Evolutionary conservation across 2,329 filamentous ascomycete species (phyloP).

Genomic region (Diaporthe sp.): DNA sequence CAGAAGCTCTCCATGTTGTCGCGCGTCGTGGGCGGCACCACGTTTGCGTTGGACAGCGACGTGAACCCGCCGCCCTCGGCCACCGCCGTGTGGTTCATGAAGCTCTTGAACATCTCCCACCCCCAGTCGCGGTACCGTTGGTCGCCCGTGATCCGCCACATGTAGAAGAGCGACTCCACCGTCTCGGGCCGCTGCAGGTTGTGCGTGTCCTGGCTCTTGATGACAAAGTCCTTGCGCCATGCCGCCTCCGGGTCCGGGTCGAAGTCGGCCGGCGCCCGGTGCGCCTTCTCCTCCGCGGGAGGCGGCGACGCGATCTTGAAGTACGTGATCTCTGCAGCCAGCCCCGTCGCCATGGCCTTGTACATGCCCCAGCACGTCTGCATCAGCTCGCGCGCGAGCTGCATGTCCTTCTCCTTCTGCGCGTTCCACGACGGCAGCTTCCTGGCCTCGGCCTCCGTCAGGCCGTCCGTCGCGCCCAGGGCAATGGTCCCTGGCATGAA

Average conservation of each 20-base stretch:
- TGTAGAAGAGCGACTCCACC: slow-evolving; percentile 96
- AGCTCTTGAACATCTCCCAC: slow-evolving; percentile 97
- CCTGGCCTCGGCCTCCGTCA: slow-evolving; percentile 81
- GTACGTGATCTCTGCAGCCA: slow-evolving; percentile 95
- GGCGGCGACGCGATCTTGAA: slow-evolving; percentile 84
- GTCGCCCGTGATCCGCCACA: slow-evolving; percentile 98
- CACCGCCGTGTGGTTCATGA: slow-evolving; percentile 87
- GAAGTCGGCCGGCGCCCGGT: slow-evolving; percentile 65
- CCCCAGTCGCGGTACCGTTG: slow-evolving; percentile 93
- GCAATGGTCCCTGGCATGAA: slow-evolving; percentile 98
- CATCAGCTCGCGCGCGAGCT: slow-evolving; percentile 89
- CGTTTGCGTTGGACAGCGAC: slow-evolving; percentile 81
- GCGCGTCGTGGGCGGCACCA: slow-evolving; percentile 75
- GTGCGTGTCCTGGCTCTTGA: slow-evolving; percentile 87
- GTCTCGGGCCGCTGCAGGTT: slow-evolving; percentile 97
- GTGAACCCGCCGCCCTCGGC: slow-evolving; percentile 85
- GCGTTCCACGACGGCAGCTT: slow-evolving; percentile 80
- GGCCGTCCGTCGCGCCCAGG: slow-evolving; percentile 84
- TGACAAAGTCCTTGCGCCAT: slow-evolving; percentile 84
- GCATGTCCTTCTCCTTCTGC: slow-evolving; percentile 88
- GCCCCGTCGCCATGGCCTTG: slow-evolving; percentile 86
- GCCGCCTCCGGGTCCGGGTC: slow-evolving; percentile 66
- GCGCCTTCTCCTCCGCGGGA: slow-evolving; percentile 68
- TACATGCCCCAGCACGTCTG: slow-evolving; percentile 99
- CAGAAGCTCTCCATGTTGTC: slow-evolving; percentile 99